Evolutionary conservation across 1,139 yeast genomes (phyloP), one percentile per base, ranked within the genome.

Genomic region (Zhuliangozyma blackwelliae): DNA sequence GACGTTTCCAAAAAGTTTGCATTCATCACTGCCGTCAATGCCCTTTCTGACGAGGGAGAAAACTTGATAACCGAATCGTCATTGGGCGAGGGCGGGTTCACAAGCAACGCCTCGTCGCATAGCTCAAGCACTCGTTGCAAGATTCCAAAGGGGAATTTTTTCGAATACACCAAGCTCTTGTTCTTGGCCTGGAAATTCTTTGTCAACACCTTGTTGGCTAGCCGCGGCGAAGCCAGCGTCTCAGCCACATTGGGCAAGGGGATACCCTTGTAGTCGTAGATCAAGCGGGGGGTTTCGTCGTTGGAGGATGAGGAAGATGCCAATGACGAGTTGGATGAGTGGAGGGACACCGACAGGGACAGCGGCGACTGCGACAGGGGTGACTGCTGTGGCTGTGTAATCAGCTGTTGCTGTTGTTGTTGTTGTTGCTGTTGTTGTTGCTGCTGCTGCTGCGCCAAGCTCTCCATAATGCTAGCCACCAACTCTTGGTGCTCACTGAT

Each of bases 71-170:
- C 37, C 26, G 39, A 35, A 8, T 44, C 50, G 13, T 57, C 65
- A 39, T 51, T 50, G 7, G 54, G 50, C 34, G 74, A 79, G 3
- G 75, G 77, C 0, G 87, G 84, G 48, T 85, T 87, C 11, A 89
- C 77, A 31, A 74, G 69, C 20, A 87, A 63, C 0, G 96, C 92
- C 47, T 81, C 83, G 40, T 87, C 90, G 52, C 94, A 82, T 37
- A 84, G 66, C 29, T 84, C 89, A 7, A 77, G 56, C 28, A 89
- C 56, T 44, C 76, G 60, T 38, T 80, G 84, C 40, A 87, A 61
- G 27, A 83, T 73, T 30, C 84, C 84, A 47, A 82, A 73, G 0
- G 92, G 94, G 44, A 83, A 82, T 45, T 63, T 67, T 40, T 57
- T 63, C 5, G 60, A 48, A 29, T 56, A 59, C n/a, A 58, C 49